phyloP scores from a whole-genome alignment of 805 yeast species.

The Komagataella kurtzmanii region DNA sequence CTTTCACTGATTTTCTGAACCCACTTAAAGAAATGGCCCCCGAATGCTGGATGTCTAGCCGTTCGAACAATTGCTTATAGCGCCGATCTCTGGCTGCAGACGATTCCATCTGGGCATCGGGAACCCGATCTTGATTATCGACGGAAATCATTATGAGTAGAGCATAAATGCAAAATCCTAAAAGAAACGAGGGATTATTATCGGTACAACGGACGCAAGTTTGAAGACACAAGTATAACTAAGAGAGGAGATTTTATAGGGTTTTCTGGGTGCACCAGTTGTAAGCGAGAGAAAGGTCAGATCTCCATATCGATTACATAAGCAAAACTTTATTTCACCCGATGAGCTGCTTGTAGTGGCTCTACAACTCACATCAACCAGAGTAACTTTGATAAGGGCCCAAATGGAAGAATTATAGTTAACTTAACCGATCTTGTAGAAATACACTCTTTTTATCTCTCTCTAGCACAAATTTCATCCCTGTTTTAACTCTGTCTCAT shows the following conservation, averaged over 20 bases:
- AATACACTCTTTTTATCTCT: too few relatives aligned
- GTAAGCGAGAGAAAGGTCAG: not conserved
- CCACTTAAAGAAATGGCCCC: constrained; percentile 37
- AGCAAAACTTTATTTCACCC: not conserved
- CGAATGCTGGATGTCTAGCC: constrained; percentile 27
- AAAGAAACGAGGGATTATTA: not conserved
- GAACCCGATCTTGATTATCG: not conserved
- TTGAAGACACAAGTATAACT: not conserved
- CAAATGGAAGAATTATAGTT: too few relatives aligned
- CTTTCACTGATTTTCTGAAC: constrained; percentile 29
- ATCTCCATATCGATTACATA: not conserved
- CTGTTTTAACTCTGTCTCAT: not conserved
- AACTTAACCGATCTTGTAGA: too few relatives aligned
- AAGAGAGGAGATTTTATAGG: not conserved
- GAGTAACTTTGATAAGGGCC: too few relatives aligned
- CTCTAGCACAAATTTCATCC: too few relatives aligned
- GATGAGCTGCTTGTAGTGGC: not conserved
- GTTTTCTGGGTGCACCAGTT: not conserved
- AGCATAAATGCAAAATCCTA: not conserved
- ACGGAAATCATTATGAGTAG: not conserved
- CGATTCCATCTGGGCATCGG: constrained; percentile 6
- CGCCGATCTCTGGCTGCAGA: constrained; percentile 18
- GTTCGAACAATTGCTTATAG: constrained; percentile 24
- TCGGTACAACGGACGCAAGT: not conserved
- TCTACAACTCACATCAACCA: too few relatives aligned